Conservation (phyloP, 1,139 yeast genomes). For the Geotrichum restrictum region DNA sequence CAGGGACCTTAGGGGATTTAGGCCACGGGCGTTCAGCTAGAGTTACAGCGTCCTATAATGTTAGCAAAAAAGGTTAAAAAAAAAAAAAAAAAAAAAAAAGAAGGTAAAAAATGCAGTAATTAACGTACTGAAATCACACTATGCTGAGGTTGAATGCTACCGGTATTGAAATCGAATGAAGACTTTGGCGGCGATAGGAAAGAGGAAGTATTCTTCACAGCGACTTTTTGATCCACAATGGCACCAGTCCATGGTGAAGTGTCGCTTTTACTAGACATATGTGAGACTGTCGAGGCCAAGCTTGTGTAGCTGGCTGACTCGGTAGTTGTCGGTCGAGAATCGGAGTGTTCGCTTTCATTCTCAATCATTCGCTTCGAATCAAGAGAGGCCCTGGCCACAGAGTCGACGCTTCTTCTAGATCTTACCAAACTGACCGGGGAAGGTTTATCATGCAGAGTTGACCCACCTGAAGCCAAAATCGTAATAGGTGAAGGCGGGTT, state of each 20-base stretch:
- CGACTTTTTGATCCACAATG: not conserved
- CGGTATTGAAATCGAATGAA: conserved; percentile 6
- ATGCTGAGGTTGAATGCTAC: not conserved
- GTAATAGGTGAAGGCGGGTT: not conserved
- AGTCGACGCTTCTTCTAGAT: not conserved
- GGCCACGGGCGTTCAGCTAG: conserved; percentile 1
- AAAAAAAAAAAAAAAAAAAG: no score
- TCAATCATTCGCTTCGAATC: not conserved
- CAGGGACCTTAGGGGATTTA: conserved; percentile 3
- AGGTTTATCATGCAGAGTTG: no score
- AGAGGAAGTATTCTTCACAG: not conserved
- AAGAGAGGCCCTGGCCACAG: not conserved
- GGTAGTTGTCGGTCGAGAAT: not conserved
- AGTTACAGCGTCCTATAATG: not conserved
- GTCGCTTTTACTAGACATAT: no score
- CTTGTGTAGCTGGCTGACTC: not conserved
- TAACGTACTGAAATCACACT: conserved; percentile 8
- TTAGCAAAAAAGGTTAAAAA: no score
- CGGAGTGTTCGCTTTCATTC: not conserved
- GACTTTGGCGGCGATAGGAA: not conserved
- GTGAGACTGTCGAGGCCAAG: not conserved
- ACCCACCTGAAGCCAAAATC: no score
- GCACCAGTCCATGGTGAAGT: no score
- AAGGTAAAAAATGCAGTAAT: not conserved
- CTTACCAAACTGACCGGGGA: no score